Evolutionary conservation across 495 filamentous ascomycete genomes (phyloP), one percentile per base, ranked within the genome.

Genomic region (Pseudevernia furfuracea): DNA sequence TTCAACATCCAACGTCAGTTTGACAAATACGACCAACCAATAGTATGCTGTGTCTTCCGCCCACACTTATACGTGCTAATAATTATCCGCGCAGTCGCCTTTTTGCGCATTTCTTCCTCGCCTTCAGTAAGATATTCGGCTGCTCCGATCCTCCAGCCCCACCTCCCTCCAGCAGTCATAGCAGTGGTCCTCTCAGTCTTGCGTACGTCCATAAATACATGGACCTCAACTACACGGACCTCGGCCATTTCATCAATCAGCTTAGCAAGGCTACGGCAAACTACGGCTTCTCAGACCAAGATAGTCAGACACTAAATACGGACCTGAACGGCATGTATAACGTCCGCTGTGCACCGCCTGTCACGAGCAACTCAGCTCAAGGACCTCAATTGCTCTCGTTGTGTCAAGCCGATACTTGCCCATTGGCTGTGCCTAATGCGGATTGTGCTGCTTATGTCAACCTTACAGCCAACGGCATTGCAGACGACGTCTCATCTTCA

Each of bases 241-340:
- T 83, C 39, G 75, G 74, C 34, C 83, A 82, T 70, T 84, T 84
- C 75, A 79, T 84, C 70, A 43, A 70, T 32, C 82, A 85, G 68
- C 78, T 84, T 60, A 80, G 71, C 14, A 67, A 81, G 3, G 71
- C 80, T 23, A 79, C 79, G 36, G 70, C 76, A 21, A 81, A 79
- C 30, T 84, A 84, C 58, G 82, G 82, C 30, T 81, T 84, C 46
- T 72, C 78, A 30, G 39, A 62, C 11, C 65, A 65, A 1, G 81
- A 83, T 67, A 65, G 79, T 23, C 59, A 59, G 36, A 60, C 67
- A 48, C 75, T 82, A 23, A 79, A 73, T 37, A 69, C 32, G 17
- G 74, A 77, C 21, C 74, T 84, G 28, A 70, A 67, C 37, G 58
- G 58, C 8, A 57, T 78, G n/a, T 85, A 84, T 67, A 73, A 70